A percentile compares a stretch with the other conserved stretches of the same genome.
Conservation (phyloP, 2,329 filamentous ascomycete genomes). For the Neurospora sp. region DNA sequence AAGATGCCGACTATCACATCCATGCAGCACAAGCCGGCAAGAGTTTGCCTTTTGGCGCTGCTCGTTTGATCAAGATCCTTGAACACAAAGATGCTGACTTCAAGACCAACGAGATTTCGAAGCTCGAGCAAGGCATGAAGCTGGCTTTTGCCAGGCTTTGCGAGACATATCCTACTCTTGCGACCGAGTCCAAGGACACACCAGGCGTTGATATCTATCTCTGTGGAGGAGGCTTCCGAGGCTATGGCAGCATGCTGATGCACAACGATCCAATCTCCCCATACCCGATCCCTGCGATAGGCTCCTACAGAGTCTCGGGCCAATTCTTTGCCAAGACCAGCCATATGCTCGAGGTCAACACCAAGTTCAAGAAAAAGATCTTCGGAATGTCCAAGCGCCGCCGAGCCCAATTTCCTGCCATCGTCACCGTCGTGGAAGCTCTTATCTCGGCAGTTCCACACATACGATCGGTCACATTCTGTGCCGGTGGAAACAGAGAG, state of each 20-base stretch:
- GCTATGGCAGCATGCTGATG: slow-evolving; percentile 87
- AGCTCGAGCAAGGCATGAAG: slow-evolving; percentile 49
- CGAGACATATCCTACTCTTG: slow-evolving; percentile 40
- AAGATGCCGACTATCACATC: slow-evolving; percentile 33
- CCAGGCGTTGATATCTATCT: slow-evolving; percentile 64
- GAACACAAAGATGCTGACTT: slow-evolving; percentile 28
- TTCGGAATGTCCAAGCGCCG: slow-evolving; percentile 75
- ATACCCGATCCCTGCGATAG: slow-evolving; percentile 77
- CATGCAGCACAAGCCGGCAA: slow-evolving; percentile 44
- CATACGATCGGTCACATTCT: slow-evolving; percentile 70
- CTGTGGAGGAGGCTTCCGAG: slow-evolving; percentile 81
- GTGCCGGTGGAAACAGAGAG: slow-evolving; percentile 75
- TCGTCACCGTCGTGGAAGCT: slow-evolving; percentile 69
- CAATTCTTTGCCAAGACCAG: slow-evolving; percentile 47
- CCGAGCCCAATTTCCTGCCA: slow-evolving; percentile 73
- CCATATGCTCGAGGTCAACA: slow-evolving; percentile 42
- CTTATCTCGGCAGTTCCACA: slow-evolving; percentile 59
- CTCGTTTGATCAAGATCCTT: slow-evolving; percentile 43
- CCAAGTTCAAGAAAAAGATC: slow-evolving; percentile 43
- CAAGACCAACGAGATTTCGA: slow-evolving; percentile 37
- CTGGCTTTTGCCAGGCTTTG: slow-evolving; percentile 48
- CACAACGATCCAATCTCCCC: slow-evolving; percentile 61
- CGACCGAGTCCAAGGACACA: slow-evolving; percentile 22
- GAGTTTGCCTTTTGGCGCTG: slow-evolving; percentile 54
- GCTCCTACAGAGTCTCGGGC: slow-evolving; percentile 61